Evolutionary conservation across 2,329 filamentous ascomycete genomes (phyloP), one percentile per base, ranked within the genome.

Genomic region (Cryphonectria parasitica): DNA sequence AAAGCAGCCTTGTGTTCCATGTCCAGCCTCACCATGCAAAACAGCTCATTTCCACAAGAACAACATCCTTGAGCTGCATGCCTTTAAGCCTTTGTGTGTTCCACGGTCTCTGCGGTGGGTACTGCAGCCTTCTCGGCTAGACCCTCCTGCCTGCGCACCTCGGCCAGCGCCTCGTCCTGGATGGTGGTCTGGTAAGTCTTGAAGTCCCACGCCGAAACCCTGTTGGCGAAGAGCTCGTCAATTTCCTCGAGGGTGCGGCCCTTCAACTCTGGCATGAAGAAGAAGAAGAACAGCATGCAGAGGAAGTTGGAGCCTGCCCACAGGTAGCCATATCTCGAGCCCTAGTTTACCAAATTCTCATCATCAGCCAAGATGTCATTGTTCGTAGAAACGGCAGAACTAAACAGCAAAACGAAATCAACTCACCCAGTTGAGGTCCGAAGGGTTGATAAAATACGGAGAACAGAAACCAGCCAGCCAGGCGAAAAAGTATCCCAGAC

Each of bases 381-480:
- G 2, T 39, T 39, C 36, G 11, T 39, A 39, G 36, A 11, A 39
- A 39, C 10, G 10, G 10, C 36, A 7, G 41, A 4, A 10, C 2
- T 31, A 36, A 22, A 2, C 0, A 5, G 7, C 6, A 2, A 1
- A 8, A 5, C 15, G 11, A 56, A 3, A 3, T 0, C 34, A 19
- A 73, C 75, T 66, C 56, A 77, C 76, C 77, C 83, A 84, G 73
- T 82, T 80, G 69, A 85, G 73, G 4, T 78, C 73, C 6, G 75
- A 74, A 0, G 82, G 81, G 65, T 83, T 84, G 75, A 85, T 84
- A 70, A 84, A 85, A 73, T 84, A 84, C 0, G 83, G 83, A 17
- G 82, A 80, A 34, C 81, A 83, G 73, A 84, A 84, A 0, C 79
- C 81, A 0, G 80, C 81, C 10, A 84, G 76, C 83, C 76, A 86